A percentile compares a stretch with the other conserved stretches of the same genome.
phyloP scores from a whole-genome alignment of 2,329 filamentous ascomycete species.

The Ceratocystiopsis minuta region DNA sequence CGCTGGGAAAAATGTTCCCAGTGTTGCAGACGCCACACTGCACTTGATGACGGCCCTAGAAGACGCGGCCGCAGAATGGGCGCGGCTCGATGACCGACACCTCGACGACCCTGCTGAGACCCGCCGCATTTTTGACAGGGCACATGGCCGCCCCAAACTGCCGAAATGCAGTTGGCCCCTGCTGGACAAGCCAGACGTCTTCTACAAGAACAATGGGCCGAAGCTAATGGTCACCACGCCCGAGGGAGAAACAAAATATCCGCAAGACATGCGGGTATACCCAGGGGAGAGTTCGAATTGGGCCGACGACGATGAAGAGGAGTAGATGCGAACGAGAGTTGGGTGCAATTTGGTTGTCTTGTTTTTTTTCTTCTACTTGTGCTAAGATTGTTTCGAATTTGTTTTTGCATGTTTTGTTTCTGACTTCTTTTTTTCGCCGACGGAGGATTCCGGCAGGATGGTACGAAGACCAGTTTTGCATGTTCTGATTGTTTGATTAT shows the following conservation, averaged over 20 bases:
- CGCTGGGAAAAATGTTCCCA: too few species aligned
- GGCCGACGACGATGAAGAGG: slow-evolving; percentile 3
- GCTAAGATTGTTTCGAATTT: neutral
- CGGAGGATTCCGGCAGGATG: too few species aligned
- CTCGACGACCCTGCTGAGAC: neutral
- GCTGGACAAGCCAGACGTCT: slow-evolving; percentile 3
- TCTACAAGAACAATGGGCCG: slow-evolving; percentile 2
- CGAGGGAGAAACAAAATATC: slow-evolving; percentile 5
- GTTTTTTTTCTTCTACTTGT: neutral
- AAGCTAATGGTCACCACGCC: slow-evolving; percentile 5
- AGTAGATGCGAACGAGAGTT: neutral
- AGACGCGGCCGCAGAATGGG: neutral
- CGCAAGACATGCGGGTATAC: slow-evolving; percentile 5
- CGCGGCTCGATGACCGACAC: neutral
- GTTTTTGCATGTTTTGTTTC: neutral
- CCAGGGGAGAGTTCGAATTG: neutral
- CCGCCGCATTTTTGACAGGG: neutral
- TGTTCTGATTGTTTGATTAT: neutral
- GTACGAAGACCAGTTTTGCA: too few species aligned
- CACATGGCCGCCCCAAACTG: neutral
- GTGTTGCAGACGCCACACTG: too few species aligned
- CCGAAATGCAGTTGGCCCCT: slow-evolving; percentile 2
- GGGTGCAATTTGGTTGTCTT: neutral
- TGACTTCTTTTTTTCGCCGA: neutral
- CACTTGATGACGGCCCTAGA: neutral